Conservation (phyloP, 768 basidiomycete species). For the Leccinum incarnatum region DNA sequence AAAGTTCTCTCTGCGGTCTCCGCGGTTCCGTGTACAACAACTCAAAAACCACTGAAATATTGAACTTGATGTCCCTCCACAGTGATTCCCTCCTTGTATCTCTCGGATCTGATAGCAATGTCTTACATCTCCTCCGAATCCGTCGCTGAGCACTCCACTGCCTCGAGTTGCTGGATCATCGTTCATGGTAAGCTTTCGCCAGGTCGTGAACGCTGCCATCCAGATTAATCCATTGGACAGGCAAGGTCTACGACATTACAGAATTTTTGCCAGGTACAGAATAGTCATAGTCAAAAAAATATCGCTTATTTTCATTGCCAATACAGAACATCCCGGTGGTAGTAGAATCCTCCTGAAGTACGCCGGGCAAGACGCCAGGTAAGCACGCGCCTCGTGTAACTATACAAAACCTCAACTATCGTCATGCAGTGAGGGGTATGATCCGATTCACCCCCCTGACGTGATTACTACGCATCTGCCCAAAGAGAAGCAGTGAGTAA, state of each 20-base stretch:
- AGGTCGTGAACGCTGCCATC: constrained; percentile 38
- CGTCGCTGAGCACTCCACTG: constrained; percentile 48
- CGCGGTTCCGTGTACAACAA: constrained; percentile 12
- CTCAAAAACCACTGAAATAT: constrained; percentile 9
- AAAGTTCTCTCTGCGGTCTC: constrained; percentile 7
- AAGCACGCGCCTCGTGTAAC: constrained; percentile 22
- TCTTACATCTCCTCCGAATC: constrained; percentile 38
- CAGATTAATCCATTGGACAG: constrained; percentile 67
- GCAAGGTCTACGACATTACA: constrained; percentile 72
- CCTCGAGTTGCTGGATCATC: constrained; percentile 75
- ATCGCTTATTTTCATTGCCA: not conserved
- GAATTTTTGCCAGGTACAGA: constrained; percentile 71
- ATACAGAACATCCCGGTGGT: constrained; percentile 68
- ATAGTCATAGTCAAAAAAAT: constrained; percentile 23
- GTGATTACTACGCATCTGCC: constrained; percentile 75
- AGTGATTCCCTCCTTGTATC: not conserved
- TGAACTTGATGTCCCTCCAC: not conserved
- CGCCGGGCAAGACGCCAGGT: constrained; percentile 86
- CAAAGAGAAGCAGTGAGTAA: constrained; percentile 71
- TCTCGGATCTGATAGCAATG: constrained; percentile 9
- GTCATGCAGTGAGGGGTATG: constrained; percentile 52
- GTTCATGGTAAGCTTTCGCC: constrained; percentile 55
- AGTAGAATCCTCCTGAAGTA: constrained; percentile 81
- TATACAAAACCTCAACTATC: not conserved
- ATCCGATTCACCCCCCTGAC: constrained; percentile 83